Base-by-base conservation (phyloP, 2,329 filamentous ascomycete genomes). In the Elsinoe arachidis region DNA sequence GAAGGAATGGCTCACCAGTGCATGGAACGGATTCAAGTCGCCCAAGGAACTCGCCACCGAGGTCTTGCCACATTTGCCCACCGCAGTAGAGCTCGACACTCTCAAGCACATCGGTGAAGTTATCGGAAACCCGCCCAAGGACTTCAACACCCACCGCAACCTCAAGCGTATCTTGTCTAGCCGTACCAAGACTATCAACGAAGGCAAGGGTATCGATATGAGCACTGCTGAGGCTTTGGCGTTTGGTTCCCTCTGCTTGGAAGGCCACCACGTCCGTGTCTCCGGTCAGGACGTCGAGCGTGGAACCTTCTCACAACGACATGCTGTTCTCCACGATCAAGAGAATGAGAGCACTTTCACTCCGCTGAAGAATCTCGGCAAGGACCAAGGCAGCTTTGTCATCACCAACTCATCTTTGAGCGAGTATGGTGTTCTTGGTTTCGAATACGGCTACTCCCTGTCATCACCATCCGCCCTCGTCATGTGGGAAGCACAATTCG, bases 401-500 rank as follows among this genome's bases (percentile, higher is more conserved):
- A 95, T 99, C 70, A 89, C 88, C 61, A 99, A 99, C 81, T 99
- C 93, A 26, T 97, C 92, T 11, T 81, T 87, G 63, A 85, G 81
- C 65, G 84, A 87, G 71, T 87, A 82, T 63, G 84, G 84, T 72
- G 80, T 78, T 61, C 88, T 99, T 61, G 93, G 93, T 56, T 99
- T 99, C 72, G 93, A 99, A 75, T 99, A 99, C 68, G 93, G 93
- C 60, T 99, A 99, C 79, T 99, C 93, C 2, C 78, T 99, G 60
- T 95, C 91, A 26, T 97, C 93, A 30, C 93, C 93, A 58, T 95
- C 96, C 70, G 92, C 93, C 37, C 83, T 99, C 23, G 92, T 99
- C 66, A 95, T 99, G 85, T 99, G 93, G 93, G 93, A 99, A 77
- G 93, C 93, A 37, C 93, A 99, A 75, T 99, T 99, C 69, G 93